Percentiles rank a stretch among this genome's conserved stretches.
phyloP scores from a whole-genome alignment of 2,329 filamentous ascomycete genomes.

The Cordyceps fumosorosea region DNA sequence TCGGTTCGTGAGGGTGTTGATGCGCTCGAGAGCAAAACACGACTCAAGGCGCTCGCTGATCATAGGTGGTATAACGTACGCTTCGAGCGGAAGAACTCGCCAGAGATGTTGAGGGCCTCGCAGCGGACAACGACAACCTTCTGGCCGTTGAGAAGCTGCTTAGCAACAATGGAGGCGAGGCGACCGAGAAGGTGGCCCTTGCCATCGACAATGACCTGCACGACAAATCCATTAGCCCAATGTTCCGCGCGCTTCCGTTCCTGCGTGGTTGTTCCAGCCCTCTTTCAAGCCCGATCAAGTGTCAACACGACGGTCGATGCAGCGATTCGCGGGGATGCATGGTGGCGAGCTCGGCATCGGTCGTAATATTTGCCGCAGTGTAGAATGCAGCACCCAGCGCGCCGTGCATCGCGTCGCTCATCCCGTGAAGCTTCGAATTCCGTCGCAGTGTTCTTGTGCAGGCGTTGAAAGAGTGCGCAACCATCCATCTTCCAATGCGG shows the following conservation, averaged over 20 bases:
- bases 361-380: neutral
- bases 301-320: neutral
- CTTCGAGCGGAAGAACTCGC: slow-evolving; percentile 99
- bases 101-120: slow-evolving; percentile 99
- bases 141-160: slow-evolving; percentile 98
- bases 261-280: neutral
- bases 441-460: slow-evolving; percentile 1
- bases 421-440: neutral
- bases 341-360: neutral
- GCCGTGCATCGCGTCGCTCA: slow-evolving; percentile 1
- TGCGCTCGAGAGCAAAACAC: slow-evolving; percentile 15
- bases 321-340: slow-evolving; percentile 2
- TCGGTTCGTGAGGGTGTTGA: slow-evolving; percentile 10
- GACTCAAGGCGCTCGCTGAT: neutral
- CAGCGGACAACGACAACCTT: slow-evolving; percentile 99
- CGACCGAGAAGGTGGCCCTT: slow-evolving; percentile 99
- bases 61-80: slow-evolving; percentile 60
- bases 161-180: slow-evolving; percentile 94
- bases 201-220: slow-evolving; percentile 96
- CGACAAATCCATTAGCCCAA: slow-evolving; percentile 19
- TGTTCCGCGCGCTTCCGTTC: neutral
- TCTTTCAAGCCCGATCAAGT: neutral
- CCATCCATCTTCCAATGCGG: neutral
- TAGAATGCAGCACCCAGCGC: neutral
- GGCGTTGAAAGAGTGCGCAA: neutral